These are phyloP conservation scores for Zoysia matrella DNA, from an alignment of 202 grass and related monocot species.

Conservation along the genomic window DNA sequence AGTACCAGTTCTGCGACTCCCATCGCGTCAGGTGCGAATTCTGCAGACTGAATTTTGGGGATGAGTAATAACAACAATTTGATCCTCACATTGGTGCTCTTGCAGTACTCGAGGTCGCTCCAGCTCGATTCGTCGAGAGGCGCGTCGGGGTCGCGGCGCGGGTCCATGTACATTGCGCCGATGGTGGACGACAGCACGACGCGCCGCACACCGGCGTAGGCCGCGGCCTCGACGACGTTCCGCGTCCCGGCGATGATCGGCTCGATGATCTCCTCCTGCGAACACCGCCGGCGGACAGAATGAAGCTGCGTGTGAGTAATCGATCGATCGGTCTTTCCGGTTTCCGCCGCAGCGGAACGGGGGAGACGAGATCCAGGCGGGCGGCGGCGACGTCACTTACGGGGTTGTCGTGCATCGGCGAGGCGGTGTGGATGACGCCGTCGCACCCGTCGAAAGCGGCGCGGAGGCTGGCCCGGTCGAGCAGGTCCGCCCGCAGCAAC, in stretches of 20 bases:
- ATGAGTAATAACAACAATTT: neutral
- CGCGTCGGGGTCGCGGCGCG: constrained; percentile 47
- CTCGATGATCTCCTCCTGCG: constrained; percentile 75
- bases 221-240: constrained; percentile 73
- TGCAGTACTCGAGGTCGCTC: constrained; percentile 91
- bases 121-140: constrained; percentile 69
- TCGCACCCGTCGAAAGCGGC: constrained; percentile 71
- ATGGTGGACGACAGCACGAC: constrained; percentile 84
- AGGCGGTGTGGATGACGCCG: constrained; percentile 94
- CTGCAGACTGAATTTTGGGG: neutral
- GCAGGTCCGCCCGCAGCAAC: constrained; percentile 72
- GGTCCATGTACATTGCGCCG: constrained; percentile 88
- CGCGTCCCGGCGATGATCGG: constrained; percentile 71
- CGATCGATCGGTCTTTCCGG: neutral
- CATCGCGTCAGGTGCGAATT: neutral
- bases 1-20: constrained; percentile 76
- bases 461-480: constrained; percentile 70
- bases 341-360: neutral
- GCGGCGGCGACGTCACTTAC: constrained; percentile 37
- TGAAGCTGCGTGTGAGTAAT: neutral
- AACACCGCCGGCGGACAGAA: neutral
- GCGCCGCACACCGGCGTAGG: constrained; percentile 63
- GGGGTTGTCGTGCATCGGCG: constrained; percentile 75
- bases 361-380: neutral
- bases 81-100: constrained; percentile 54